Base-by-base conservation (phyloP, 179 eudicot genomes). In the Camellia oleifera region DNA sequence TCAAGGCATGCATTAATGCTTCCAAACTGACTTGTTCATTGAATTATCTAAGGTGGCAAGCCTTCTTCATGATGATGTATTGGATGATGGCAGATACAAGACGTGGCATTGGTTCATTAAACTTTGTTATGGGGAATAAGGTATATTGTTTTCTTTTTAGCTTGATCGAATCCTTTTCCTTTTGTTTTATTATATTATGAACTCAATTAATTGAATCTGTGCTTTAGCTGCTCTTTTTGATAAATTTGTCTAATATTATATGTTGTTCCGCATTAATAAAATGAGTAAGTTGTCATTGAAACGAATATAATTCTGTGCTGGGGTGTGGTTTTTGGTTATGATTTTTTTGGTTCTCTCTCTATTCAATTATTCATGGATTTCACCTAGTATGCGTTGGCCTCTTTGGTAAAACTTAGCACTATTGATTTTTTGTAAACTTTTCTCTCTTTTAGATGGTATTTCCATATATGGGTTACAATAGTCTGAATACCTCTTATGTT, bases 51-150 rank as follows among this genome's bases (percentile, higher is more conserved):
- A 95, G 99, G 98, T 95, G 83, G 99, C 99, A 78, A 95, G 99
- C 87, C 97, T 95, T 86, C 97, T 95, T 60, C 99, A 95, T 83
- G 99, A 95, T 89, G 99, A 95, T 75, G 98, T 95, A 76, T 85
- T 95, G 88, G 99, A 95, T 86, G 99, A 95, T 87, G n/a, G 99
- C 98, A 79, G 98, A 92, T 79, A 95, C 99, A 64, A 91, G 98
- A 79, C 91, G 99, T 71, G 98, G 99, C 69, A 84, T 95, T 80
- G 89, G 93, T 67, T 95, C 99, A 44, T 83, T 95, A 77, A 95
- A 95, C 78, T 85, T 88, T 62, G 89, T 92, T 68, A 92, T 95
- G 99, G 97, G 99, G 68, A 95, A 95, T 85, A 95, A 95, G 98
- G 99, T 92, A 81, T 58, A 15, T 69, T 66, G 50, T 81, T 82